These are phyloP conservation scores for Narthecium ossifragum DNA, from an alignment of 106 monocot species.

Conservation along the genomic window DNA sequence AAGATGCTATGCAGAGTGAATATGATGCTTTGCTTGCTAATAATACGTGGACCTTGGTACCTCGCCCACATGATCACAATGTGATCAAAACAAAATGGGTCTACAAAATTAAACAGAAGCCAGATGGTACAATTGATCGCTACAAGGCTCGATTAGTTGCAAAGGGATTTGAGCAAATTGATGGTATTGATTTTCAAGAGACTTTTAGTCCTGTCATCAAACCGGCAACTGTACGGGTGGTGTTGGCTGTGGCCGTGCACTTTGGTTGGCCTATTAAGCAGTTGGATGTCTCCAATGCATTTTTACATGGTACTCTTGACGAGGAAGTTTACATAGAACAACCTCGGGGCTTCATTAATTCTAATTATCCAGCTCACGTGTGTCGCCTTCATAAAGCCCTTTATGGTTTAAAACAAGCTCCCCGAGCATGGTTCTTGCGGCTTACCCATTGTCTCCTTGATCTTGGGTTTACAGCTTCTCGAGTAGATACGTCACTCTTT, in stretches of 20 bases:
- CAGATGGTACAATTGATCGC: neutral
- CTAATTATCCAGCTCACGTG: neutral
- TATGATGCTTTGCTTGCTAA: neutral
- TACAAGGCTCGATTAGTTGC: conserved; percentile 5
- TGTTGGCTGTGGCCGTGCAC: neutral
- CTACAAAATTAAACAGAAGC: neutral
- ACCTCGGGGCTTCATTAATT: neutral
- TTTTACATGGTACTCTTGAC: conserved; percentile 4
- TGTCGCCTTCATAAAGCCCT: neutral
- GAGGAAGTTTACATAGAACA: conserved; percentile 2
- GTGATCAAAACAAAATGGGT: neutral
- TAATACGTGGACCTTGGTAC: neutral
- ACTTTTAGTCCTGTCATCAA: neutral
- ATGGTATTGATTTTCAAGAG: neutral
- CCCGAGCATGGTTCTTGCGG: neutral
- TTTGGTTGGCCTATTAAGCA: neutral
- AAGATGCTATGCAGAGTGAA: neutral
- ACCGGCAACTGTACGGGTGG: neutral
- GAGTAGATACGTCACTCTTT: neutral
- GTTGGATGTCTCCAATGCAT: neutral
- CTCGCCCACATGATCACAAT: neutral
- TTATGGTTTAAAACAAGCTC: conserved; percentile 3
- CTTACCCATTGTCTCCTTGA: neutral
- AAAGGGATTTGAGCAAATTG: neutral
- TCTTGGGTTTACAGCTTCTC: neutral